These are phyloP conservation scores for Starmera stellimalicola DNA, from an alignment of 1,139 yeast species.

Conservation along the genomic window DNA sequence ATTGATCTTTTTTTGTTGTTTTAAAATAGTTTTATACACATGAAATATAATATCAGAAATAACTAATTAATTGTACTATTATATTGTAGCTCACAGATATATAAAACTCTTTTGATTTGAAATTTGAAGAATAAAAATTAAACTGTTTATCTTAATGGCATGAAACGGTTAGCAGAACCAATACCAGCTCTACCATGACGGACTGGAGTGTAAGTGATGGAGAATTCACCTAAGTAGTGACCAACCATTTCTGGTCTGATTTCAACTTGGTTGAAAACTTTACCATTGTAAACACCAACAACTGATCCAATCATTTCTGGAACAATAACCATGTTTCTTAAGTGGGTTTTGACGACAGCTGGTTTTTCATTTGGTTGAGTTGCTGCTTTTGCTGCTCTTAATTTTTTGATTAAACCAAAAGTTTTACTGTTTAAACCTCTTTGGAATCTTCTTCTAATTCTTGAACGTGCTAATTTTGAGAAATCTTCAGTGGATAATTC, in stretches of 20 bases:
- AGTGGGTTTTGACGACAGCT: constrained; percentile 96
- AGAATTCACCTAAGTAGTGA: constrained; percentile 99
- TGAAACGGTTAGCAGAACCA: constrained; percentile 77
- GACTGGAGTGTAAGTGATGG: constrained; percentile 99
- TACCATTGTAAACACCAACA: constrained; percentile 99
- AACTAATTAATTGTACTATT: background rate
- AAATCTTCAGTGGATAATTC: constrained; percentile 96
- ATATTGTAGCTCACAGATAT: too few relatives aligned
- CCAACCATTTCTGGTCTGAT: constrained; percentile 99
- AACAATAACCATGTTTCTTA: constrained; percentile 97
- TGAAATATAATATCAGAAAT: too few relatives aligned
- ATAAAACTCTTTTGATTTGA: too few relatives aligned
- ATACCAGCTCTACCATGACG: constrained; percentile 99
- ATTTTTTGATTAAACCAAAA: constrained; percentile 95
- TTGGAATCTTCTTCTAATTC: constrained; percentile 99
- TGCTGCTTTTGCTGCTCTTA: constrained; percentile 95
- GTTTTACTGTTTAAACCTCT: constrained; percentile 96
- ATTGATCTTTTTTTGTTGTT: too few relatives aligned
- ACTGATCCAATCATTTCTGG: constrained; percentile 99
- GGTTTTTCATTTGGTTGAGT: constrained; percentile 96
- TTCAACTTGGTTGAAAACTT: constrained; percentile 98
- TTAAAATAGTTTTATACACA: too few relatives aligned
- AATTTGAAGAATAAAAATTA: constrained; percentile 3
- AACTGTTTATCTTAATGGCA: constrained; percentile 44
- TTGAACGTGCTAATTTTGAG: constrained; percentile 93